These are phyloP conservation scores for Kwoniella pini DNA, from an alignment of 768 basidiomycete genomes.

Conservation along the genomic window DNA sequence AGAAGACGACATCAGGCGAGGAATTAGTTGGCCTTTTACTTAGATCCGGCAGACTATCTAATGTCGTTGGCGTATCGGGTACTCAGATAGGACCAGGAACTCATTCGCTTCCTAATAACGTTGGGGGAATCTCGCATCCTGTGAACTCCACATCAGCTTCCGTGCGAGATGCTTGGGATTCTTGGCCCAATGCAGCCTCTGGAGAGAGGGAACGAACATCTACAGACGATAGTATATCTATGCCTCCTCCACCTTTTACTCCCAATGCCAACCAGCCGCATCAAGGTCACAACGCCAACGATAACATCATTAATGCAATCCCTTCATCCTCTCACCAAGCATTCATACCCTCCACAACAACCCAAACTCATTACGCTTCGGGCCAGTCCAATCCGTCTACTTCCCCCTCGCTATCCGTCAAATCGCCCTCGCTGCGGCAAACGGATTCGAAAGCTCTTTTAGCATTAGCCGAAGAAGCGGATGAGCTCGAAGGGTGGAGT, in stretches of 20 bases:
- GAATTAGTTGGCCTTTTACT: conserved; percentile 48
- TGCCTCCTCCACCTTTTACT: conserved; percentile 13
- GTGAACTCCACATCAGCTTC: conserved; percentile 2
- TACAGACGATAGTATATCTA: conserved; percentile 3
- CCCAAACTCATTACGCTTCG: conserved; percentile 3
- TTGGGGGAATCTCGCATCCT: neutral
- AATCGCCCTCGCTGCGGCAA: conserved; percentile 29
- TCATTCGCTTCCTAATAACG: neutral
- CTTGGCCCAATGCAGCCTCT: conserved; percentile 20
- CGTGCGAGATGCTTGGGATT: conserved; percentile 42
- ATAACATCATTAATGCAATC: neutral
- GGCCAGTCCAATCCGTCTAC: conserved; percentile 20
- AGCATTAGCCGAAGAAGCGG: conserved; percentile 52
- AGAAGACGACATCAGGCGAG: conserved; percentile 74
- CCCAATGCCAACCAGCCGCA: neutral
- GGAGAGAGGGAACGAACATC: conserved; percentile 11
- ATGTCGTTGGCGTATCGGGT: conserved; percentile 16
- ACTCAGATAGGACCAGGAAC: neutral
- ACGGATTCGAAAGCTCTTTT: conserved; percentile 51
- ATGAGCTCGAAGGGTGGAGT: conserved; percentile 51
- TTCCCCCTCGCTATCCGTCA: conserved; percentile 36
- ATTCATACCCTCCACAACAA: neutral
- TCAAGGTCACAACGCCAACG: neutral
- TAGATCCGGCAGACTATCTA: conserved; percentile 39
- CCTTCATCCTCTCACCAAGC: neutral